Evolutionary conservation across 164 flowering plant species (phyloP).

Genomic region (Dillenia suffruticosa): DNA sequence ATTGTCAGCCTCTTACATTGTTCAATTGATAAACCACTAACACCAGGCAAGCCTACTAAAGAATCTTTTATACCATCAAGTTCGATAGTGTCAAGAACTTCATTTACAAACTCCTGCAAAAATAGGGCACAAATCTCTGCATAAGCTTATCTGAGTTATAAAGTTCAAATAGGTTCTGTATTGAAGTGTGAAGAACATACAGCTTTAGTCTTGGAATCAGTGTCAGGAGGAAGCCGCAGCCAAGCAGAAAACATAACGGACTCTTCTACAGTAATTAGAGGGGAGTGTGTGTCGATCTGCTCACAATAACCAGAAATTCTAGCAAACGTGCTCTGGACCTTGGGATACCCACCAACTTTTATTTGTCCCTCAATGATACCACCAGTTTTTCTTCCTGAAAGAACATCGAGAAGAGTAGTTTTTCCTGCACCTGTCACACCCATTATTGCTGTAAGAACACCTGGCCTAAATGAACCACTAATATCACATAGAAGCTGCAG

Average conservation of each 20-base stretch:
- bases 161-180: neutral
- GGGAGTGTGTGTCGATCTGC: conserved; percentile 78
- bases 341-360: conserved; percentile 66
- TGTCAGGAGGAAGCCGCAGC: conserved; percentile 53
- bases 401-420: conserved; percentile 82
- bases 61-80: conserved; percentile 61
- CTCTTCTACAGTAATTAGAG: conserved; percentile 72
- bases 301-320: conserved; percentile 86
- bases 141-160: neutral
- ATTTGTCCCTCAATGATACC: conserved; percentile 72
- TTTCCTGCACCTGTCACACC: conserved; percentile 92
- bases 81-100: conserved; percentile 74
- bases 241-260: conserved; percentile 74
- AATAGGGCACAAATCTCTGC: neutral
- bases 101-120: conserved; percentile 60
- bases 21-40: conserved; percentile 74
- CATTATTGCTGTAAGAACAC: conserved; percentile 81
- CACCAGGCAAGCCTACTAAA: conserved; percentile 70
- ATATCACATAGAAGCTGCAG: conserved; percentile 64
- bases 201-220: conserved; percentile 45
- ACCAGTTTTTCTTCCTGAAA: conserved; percentile 77
- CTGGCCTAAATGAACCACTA: conserved; percentile 70
- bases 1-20: conserved; percentile 80
- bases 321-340: conserved; percentile 77
- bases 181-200: conserved; percentile 23